These are phyloP conservation scores for Linaria vulgaris DNA, from an alignment of 257 asterid genomes.

Conservation along the genomic window DNA sequence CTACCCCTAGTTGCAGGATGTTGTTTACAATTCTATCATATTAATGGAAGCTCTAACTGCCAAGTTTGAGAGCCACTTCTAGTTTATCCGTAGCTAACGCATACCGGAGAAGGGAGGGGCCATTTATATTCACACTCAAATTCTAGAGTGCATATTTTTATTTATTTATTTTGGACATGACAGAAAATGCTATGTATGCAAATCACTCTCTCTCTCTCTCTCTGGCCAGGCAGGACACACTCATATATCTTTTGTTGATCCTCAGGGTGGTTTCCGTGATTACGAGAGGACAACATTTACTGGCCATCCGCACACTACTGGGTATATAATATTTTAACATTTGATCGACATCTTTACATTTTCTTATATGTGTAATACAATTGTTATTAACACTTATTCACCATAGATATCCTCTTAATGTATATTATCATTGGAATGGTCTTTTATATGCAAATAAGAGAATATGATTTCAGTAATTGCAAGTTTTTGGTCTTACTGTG, in stretches of 20 bases:
- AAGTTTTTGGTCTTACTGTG: conserved; percentile 3
- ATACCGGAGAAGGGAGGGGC: too few relatives aligned
- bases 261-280: conserved; percentile 59
- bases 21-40: too few relatives aligned
- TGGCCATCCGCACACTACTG: conserved; percentile 45
- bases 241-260: conserved; percentile 20
- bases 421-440: background rate
- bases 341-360: conserved; percentile 7
- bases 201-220: too few relatives aligned
- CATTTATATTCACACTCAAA: too few relatives aligned
- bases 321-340: conserved; percentile 40
- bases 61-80: too few relatives aligned
- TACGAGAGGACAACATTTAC: conserved; percentile 54
- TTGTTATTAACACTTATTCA: background rate
- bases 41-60: too few relatives aligned
- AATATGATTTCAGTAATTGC: background rate
- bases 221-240: too few relatives aligned
- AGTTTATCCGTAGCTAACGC: too few relatives aligned
- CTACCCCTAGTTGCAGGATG: too few relatives aligned
- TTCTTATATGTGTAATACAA: background rate
- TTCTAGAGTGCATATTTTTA: too few relatives aligned
- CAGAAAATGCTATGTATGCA: too few relatives aligned
- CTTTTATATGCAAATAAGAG: background rate
- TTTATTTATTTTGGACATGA: too few relatives aligned
- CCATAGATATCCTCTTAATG: background rate